Base-by-base conservation (phyloP, 495 filamentous ascomycete genomes). In the Penicillium lividum region DNA sequence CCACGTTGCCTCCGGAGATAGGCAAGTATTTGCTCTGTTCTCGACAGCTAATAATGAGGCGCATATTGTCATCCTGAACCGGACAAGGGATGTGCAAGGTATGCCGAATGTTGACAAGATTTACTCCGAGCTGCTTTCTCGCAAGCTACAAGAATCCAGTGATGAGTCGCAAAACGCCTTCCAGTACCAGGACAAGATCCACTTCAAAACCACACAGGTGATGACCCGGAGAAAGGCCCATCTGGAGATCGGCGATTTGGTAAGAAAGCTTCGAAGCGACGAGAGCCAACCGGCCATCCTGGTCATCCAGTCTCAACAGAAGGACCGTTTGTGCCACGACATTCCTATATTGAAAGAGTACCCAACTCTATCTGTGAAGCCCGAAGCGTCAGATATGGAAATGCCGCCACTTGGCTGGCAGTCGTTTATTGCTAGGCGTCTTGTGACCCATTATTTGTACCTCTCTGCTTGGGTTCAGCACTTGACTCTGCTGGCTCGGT, bases 321-420 rank as follows among this genome's bases (percentile, higher is more conserved):
- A 85, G 54, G 86, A 85, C 28, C 79, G 89, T 38, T 75, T 98
- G 11, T 81, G 91, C 16, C 90, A 97, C 56, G 91, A 94, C 54
- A 83, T 97, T 50, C 90, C 95, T 7, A 82, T 89, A 11, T 74
- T 99, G 55, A 89, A 83, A 48, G 92, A 96, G 38, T 91, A 94
- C 54, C 95, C 94, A 3, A 82, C 90, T 16, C 74, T 99, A 31
- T 80, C 89, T 2, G 81, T 99, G 42, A 85, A 86, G 59, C 86
- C 88, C 54, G 92, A 99, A 64, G 78, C 86, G 28, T 84, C 89
- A 0, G 95, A 98, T 62, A 91, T 88, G 75, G 87, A 89, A 53
- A 79, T 97, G 11, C 94, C 94, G 2, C 90, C 92, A 3, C 80
- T 99, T 36, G 93, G 92, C 11, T 99, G 94, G 94, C 94, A 97